Evolutionary conservation across 345 rosid species (phyloP).

Genomic region (Psidium guajava): DNA sequence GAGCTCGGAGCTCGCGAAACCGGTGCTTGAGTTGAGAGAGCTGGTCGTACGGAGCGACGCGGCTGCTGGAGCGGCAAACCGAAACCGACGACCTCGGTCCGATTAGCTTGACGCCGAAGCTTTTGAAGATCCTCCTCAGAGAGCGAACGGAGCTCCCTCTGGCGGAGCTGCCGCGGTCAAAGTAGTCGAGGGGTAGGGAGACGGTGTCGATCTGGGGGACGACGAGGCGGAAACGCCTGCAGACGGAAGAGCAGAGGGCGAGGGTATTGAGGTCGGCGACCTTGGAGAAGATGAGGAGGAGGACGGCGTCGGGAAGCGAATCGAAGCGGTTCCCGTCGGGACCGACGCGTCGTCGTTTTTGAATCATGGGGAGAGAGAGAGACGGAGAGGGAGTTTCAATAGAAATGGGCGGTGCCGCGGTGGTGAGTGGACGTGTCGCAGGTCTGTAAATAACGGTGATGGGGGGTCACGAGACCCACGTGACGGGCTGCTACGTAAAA

Average conservation of each 20-base stretch:
- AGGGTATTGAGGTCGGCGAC: neutral
- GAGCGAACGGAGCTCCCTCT: neutral
- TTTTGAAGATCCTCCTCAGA: neutral
- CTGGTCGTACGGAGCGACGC: neutral
- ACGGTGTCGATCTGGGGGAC: neutral
- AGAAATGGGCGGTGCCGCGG: neutral
- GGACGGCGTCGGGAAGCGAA: neutral
- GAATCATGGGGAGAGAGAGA: neutral
- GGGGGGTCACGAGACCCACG: neutral
- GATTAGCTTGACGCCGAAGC: neutral
- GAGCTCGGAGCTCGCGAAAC: neutral
- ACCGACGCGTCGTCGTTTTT: neutral
- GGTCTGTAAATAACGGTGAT: neutral
- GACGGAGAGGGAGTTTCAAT: neutral
- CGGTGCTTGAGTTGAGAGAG: neutral
- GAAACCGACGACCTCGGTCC: neutral
- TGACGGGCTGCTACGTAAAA: no score
- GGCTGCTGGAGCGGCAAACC: neutral
- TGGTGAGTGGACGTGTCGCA: neutral
- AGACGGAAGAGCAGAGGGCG: neutral
- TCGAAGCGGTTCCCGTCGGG: neutral
- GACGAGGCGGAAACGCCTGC: neutral
- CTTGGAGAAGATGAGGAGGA: neutral
- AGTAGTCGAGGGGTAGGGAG: neutral
- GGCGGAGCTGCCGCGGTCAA: neutral